Base-by-base conservation (phyloP, 169 alveolate species). In the Plasmodium vinckei region DNA sequence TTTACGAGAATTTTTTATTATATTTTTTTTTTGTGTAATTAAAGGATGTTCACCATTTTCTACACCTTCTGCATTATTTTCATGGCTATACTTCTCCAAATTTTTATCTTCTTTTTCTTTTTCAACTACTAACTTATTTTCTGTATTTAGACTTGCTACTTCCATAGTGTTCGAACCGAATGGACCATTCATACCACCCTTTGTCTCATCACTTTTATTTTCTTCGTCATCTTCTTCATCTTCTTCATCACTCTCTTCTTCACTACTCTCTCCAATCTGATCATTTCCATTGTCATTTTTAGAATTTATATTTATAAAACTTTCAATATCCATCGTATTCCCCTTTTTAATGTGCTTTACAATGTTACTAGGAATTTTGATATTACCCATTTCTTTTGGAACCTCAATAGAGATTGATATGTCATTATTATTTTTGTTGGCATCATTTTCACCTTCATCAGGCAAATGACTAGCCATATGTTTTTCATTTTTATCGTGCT, bases 1-100 rank as follows among this genome's bases (percentile, higher is more conserved):
- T 63, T 84, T 84, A 44, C 91, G 84, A 57, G 91, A 54, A 69
- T 70, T 68, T 51, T 69, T 84, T 61, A 84, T 71, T 44, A 69
- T 69, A 33, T 84, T 82, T 44, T 69, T 70, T 46, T 84, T 65
- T 51, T 59, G 56, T 49, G 47, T 49, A 59, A 84, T 59, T 33
- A 84, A 13, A n/a, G 88, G 63, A 33, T 60, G 72, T 27, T 73
- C 68, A 23, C 27, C 2, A 12, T 61, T 19, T 42, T 25, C 69
- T 42, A 21, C 70, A n/a, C 25, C 15, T 19, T 60, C 27, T 13
- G 70, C 69, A 9, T 44, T 70, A 44, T 69, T 56, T 7, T 17
- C 60, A 42, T 68, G 70, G 42, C 25, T 44, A 63, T 46, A 68
- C 1, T 44, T 4, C n/a, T 51, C 86, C 53, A 70, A 63, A 63